Conservation (phyloP, 2,329 filamentous ascomycete species). For the Penicillium sp. region DNA sequence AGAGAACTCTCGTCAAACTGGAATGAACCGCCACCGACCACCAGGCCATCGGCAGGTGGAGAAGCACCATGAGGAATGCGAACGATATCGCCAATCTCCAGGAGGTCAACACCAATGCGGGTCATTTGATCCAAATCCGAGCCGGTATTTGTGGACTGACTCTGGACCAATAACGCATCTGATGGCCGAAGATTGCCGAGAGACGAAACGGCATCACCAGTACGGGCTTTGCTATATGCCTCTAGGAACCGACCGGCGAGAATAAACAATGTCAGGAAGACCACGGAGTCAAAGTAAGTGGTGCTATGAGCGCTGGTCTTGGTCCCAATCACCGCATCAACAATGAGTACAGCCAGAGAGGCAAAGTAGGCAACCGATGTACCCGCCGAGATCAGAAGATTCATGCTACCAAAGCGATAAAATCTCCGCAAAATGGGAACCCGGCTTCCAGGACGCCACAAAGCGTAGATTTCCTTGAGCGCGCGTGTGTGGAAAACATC, state of each 20-base stretch:
- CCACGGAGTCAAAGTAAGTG: slow-evolving; percentile 87
- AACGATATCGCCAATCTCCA: slow-evolving; percentile 76
- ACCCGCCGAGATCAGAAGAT: slow-evolving; percentile 85
- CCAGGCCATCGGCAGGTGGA: slow-evolving; percentile 76
- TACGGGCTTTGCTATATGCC: slow-evolving; percentile 87
- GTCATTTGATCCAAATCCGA: slow-evolving; percentile 29
- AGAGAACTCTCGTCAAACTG: slow-evolving; percentile 88
- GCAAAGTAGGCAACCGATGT: slow-evolving; percentile 86
- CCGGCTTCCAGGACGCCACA: slow-evolving; percentile 77
- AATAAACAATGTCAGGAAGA: slow-evolving; percentile 88
- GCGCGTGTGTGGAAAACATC: slow-evolving; percentile 82
- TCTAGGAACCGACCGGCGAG: slow-evolving; percentile 66
- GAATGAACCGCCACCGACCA: slow-evolving; percentile 61
- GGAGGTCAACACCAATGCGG: slow-evolving; percentile 65
- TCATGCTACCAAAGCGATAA: slow-evolving; percentile 96
- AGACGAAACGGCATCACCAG: slow-evolving; percentile 81
- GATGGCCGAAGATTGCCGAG: slow-evolving; percentile 77
- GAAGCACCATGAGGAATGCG: slow-evolving; percentile 77
- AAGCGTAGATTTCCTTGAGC: slow-evolving; percentile 72
- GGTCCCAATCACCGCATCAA: slow-evolving; percentile 48
- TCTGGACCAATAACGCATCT: slow-evolving; percentile 69
- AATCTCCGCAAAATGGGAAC: slow-evolving; percentile 75
- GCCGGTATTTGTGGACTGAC: slow-evolving; percentile 8
- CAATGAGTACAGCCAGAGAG: slow-evolving; percentile 76
- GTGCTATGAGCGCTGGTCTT: slow-evolving; percentile 58